Percentiles rank a stretch among this genome's conserved stretches.
Conservation (phyloP, 768 basidiomycete genomes). For the Favolaschia claudopus region DNA sequence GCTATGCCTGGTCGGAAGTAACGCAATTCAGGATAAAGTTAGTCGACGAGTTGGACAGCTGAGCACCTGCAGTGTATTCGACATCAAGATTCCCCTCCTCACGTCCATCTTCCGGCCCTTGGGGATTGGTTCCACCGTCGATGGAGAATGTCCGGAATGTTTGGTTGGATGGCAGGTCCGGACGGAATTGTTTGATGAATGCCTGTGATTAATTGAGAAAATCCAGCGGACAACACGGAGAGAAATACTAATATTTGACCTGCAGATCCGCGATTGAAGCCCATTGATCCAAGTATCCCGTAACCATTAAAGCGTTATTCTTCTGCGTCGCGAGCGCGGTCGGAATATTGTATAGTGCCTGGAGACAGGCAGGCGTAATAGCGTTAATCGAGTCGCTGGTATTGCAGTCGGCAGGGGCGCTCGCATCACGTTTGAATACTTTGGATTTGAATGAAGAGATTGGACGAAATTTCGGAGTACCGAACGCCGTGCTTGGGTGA, state of each 20-base stretch:
- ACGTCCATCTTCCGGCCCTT: background rate
- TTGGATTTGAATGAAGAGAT: conserved; percentile 16
- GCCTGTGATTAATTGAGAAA: no score
- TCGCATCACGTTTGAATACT: background rate
- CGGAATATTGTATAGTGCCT: conserved; percentile 44
- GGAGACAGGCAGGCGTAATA: conserved; percentile 44
- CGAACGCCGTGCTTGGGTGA: conserved; percentile 39
- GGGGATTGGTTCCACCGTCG: conserved; percentile 20
- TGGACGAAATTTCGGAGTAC: conserved; percentile 26
- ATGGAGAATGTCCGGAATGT: background rate
- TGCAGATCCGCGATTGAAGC: conserved; percentile 17
- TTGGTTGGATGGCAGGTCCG: background rate
- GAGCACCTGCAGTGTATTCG: conserved; percentile 1
- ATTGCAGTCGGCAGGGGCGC: conserved; percentile 36
- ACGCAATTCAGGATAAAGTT: background rate
- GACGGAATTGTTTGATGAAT: background rate
- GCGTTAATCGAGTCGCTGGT: conserved; percentile 4
- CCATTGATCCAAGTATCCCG: conserved; percentile 16
- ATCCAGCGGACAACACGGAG: background rate
- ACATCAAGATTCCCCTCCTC: conserved; percentile 11
- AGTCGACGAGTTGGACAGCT: background rate
- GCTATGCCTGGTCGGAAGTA: conserved; percentile 8
- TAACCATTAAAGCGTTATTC: conserved; percentile 37
- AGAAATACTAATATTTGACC: no score
- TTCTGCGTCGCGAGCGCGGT: conserved; percentile 37